Evolutionary conservation across 306 rosid species (phyloP).

Genomic region (Begonia loranthoides): DNA sequence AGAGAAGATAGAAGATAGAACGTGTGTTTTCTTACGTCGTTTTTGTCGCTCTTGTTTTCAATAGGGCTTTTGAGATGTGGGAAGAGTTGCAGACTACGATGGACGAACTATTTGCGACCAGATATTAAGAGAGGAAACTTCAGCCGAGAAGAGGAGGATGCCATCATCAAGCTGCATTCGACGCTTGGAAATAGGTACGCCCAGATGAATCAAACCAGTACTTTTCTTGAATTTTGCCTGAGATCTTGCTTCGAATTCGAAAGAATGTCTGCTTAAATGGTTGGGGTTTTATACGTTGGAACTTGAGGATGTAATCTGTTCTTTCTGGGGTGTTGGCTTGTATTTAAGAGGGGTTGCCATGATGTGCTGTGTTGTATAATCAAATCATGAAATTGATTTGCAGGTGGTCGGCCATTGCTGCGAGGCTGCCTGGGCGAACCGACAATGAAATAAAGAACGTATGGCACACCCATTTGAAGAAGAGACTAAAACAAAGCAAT

Average conservation of each 20-base stretch:
- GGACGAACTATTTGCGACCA: constrained; percentile 79
- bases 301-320: no score
- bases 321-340: no score
- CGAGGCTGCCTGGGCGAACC: constrained; percentile 76
- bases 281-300: no score
- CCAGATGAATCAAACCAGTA: no score
- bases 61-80: constrained; percentile 84
- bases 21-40: no score
- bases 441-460: constrained; percentile 92
- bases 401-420: constrained; percentile 98
- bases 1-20: no score
- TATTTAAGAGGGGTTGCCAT: no score
- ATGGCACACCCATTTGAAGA: constrained; percentile 97
- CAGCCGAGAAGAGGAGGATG: constrained; percentile 64
- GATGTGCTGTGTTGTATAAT: no score
- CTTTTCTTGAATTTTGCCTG: no score
- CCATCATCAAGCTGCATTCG: constrained; percentile 48
- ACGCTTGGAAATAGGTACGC: constrained; percentile 81
- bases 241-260: no score
- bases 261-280: no score
- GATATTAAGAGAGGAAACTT: constrained; percentile 97
- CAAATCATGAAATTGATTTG: constrained; percentile 2
- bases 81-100: constrained; percentile 82
- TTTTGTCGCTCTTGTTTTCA: not conserved
- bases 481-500: constrained; percentile 24